Base-by-base conservation (phyloP, 2,329 filamentous ascomycete species). In the Verticillium dahliae region DNA sequence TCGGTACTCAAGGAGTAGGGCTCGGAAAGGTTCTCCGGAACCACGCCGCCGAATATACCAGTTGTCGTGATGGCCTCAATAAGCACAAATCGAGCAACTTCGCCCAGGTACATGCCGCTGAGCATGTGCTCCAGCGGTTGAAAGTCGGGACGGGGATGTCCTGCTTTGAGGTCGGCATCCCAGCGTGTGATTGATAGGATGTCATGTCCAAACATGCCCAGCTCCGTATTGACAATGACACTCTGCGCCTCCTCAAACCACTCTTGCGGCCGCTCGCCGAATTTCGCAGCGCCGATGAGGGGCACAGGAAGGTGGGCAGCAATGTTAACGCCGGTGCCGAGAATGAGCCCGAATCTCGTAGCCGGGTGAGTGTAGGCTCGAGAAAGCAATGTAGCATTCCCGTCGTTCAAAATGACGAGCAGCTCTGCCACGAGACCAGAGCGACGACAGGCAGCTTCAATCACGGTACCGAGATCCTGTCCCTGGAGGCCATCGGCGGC, bases 321-420 rank as follows among this genome's bases (percentile, higher is more conserved):
- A 56, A 87, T 82, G 72, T 90, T 90, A 62, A 86, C 80, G 35
- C 87, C 87, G 0, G 87, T 90, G 18, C 87, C 87, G 33, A 89
- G 78, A 60, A 90, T 89, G 52, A 90, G 79, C 39, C 83, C 83
- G 68, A 89, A 86, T 22, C 85, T 80, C 11, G 86, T 87, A 10
- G 83, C 79, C 1, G 80, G 74, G 67, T 85, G 79, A 18, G 79
- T 74, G 69, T 89, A 88, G 39, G 87, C 84, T 67, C 85, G 81
- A 0, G 87, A 88, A 15, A 90, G 75, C 22, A 90, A 76, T 18
- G 86, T 85, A n/a, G 87, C 86, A 34, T 84, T 83, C 14, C 85
- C 85, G 70, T 90, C 87, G 73, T 90, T 90, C 63, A 88, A 78
- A 62, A 90, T 87, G 57, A 85, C 83, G 22, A 79, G 77, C 14